phyloP scores from a whole-genome alignment of 2,329 filamentous ascomycete species.

The Amylocarpus encephaloides region DNA sequence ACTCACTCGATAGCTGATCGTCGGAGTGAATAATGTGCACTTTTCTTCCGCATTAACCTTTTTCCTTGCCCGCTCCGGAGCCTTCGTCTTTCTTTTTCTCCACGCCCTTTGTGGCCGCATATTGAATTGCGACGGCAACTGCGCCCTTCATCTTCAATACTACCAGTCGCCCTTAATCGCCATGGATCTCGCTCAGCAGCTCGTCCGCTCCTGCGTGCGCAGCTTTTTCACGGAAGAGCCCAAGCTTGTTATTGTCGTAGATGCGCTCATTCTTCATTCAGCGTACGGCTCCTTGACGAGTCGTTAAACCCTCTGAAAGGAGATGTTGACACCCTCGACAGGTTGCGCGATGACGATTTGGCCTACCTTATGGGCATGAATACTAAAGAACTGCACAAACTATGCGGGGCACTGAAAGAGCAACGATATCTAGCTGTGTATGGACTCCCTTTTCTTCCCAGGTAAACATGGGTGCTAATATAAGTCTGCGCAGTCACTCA shows the following conservation, averaged over 20 bases:
- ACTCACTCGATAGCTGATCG: no score
- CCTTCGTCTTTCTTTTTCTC: constrained; percentile 6
- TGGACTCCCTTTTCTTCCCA: constrained; percentile 24
- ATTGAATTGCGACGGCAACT: no score
- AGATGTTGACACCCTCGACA: constrained; percentile 32
- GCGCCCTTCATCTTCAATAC: background rate
- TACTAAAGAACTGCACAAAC: constrained; percentile 83
- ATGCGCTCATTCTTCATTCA: constrained; percentile 71
- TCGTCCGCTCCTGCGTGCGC: constrained; percentile 80
- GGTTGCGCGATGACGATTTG: constrained; percentile 80
- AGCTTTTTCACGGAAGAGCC: constrained; percentile 69
- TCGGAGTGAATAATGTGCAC: constrained; percentile 22
- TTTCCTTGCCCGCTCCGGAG: constrained; percentile 5
- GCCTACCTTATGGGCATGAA: constrained; percentile 83
- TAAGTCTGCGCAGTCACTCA: constrained; percentile 43
- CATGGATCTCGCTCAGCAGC: constrained; percentile 65
- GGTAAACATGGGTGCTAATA: background rate
- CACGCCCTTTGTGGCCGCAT: constrained; percentile 1
- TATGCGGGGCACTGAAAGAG: constrained; percentile 78
- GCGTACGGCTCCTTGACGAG: constrained; percentile 42
- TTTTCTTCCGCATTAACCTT: constrained; percentile 3
- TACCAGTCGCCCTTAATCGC: constrained; percentile 14
- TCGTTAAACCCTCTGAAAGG: constrained; percentile 9
- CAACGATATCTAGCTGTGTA: constrained; percentile 81
- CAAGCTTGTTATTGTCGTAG: constrained; percentile 73